Evolutionary conservation across 1,284 basidiomycete species (phyloP).

Genomic region (Somion occarium): DNA sequence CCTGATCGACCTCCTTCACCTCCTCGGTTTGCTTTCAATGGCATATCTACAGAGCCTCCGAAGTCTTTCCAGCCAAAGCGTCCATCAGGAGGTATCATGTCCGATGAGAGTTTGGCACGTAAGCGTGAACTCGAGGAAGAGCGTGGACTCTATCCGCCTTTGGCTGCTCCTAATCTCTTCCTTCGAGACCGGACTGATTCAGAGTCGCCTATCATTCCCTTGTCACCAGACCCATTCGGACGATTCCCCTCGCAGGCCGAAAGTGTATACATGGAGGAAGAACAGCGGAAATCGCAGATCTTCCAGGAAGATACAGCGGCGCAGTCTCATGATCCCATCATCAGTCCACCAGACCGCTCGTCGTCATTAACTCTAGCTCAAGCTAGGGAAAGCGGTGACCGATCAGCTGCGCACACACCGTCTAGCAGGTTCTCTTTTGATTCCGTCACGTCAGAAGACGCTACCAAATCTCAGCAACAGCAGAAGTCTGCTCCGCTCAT

Average conservation of each 20-base stretch:
- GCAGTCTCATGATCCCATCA: conserved; percentile 4
- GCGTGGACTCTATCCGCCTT: conserved; percentile 39
- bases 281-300: conserved; percentile 8
- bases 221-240: conserved; percentile 77
- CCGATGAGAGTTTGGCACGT: conserved; percentile 47
- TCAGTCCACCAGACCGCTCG: conserved; percentile 14
- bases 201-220: conserved; percentile 54
- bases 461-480: conserved; percentile 2
- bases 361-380: conserved; percentile 10
- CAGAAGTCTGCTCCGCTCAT: conserved; percentile 39
- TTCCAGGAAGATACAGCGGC: conserved; percentile 13
- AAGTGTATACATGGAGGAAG: conserved; percentile 10
- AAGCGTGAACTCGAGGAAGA: conserved; percentile 48
- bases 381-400: conserved; percentile 6
- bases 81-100: conserved; percentile 21
- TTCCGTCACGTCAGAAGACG: conserved; percentile 46
- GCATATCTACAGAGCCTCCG: conserved; percentile 55
- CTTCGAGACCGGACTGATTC: conserved; percentile 13
- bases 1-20: conserved; percentile 38
- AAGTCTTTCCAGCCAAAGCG: conserved; percentile 33
- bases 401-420: conserved; percentile 22
- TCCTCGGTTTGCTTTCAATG: conserved; percentile 63
- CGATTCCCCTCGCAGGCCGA: conserved; percentile 54
- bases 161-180: conserved; percentile 27
- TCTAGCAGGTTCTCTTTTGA: conserved; percentile 73